Conservation (phyloP, 1,284 basidiomycete genomes). For the Irpex rosettiformis region DNA sequence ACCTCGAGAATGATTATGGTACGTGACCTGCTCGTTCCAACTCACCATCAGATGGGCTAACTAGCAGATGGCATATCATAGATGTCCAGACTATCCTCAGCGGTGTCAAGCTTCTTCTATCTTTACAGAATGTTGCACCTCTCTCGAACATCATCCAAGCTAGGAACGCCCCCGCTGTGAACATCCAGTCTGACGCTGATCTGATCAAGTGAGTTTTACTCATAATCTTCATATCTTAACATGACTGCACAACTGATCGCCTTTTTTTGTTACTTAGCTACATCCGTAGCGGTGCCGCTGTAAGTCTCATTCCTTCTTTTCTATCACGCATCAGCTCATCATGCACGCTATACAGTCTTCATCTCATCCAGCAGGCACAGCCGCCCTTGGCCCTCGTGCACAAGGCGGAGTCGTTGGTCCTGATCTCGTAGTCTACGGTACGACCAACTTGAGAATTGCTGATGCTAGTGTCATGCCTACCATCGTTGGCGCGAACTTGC, state of each 20-base stretch:
- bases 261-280: neutral
- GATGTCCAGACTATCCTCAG: neutral
- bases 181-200: conserved; percentile 2
- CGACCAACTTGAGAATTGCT: conserved; percentile 22
- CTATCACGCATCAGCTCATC: neutral
- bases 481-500: neutral
- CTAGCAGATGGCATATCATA: neutral
- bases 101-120: neutral
- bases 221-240: neutral
- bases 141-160: neutral
- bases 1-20: conserved; percentile 7
- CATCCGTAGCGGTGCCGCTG: neutral
- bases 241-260: neutral
- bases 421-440: conserved; percentile 39
- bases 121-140: neutral
- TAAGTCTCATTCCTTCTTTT: neutral
- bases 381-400: conserved; percentile 45
- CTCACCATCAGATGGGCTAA: neutral
- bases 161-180: neutral
- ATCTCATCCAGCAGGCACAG: conserved; percentile 26
- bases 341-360: neutral
- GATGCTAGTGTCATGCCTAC: neutral
- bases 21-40: neutral
- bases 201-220: conserved; percentile 2
- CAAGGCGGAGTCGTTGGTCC: conserved; percentile 51